Percentiles rank a stretch among this genome's conserved stretches.
phyloP scores from a whole-genome alignment of 2,329 filamentous ascomycete genomes.

The Exserohilum rostratum region DNA sequence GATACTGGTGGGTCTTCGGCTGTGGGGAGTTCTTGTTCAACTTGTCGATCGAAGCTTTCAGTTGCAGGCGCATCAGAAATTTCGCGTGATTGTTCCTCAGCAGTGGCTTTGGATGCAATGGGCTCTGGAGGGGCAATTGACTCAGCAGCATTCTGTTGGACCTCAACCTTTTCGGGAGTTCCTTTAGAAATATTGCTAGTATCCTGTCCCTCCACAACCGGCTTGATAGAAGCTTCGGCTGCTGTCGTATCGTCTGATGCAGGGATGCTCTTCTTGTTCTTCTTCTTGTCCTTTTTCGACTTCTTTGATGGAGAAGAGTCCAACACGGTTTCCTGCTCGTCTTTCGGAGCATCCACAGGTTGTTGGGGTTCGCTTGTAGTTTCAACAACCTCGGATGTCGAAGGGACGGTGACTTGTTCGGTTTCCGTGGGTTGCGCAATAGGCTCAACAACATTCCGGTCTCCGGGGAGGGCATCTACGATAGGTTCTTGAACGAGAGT shows the following conservation, averaged over 20 bases:
- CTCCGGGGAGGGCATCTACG: background rate
- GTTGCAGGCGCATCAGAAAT: background rate
- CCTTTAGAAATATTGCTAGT: conserved; percentile 1
- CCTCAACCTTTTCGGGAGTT: background rate
- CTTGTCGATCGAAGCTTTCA: background rate
- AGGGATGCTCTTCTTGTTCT: conserved; percentile 30
- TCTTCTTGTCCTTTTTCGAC: conserved; percentile 38
- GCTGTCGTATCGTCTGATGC: conserved; percentile 20
- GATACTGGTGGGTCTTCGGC: conserved; percentile 14
- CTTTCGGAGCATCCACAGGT: conserved; percentile 7
- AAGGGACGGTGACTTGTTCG: background rate
- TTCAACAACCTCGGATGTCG: conserved; percentile 1
- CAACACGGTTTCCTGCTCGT: conserved; percentile 22
- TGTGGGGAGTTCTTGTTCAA: conserved; percentile 1
- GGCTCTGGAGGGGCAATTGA: background rate
- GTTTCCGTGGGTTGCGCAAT: conserved; percentile 1
- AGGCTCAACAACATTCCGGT: conserved; percentile 3
- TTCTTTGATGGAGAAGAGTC: conserved; percentile 24
- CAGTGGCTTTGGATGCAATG: background rate
- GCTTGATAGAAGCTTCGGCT: conserved; percentile 3
- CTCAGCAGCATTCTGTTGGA: conserved; percentile 1
- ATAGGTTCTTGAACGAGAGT: background rate
- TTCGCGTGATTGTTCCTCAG: background rate
- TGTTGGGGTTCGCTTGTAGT: conserved; percentile 6
- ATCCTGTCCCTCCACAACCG: conserved; percentile 5